A percentile compares a stretch with the other conserved stretches of the same genome.
These are phyloP conservation scores for Myxozyma kluyveri DNA, from an alignment of 805 yeast genomes.

Conservation along the genomic window DNA sequence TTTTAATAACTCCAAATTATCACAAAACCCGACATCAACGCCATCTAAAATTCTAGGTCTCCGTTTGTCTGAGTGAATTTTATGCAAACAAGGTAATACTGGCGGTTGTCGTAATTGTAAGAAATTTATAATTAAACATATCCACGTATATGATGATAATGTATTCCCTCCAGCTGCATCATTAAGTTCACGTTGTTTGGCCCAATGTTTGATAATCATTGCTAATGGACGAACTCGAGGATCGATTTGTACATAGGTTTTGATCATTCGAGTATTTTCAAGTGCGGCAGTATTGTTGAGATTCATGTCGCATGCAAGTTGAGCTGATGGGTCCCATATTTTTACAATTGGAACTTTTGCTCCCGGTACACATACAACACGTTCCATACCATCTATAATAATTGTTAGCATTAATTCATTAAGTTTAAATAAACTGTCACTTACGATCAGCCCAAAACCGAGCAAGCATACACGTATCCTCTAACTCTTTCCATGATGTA, in stretches of 20 bases:
- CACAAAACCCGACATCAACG: constrained; percentile 30
- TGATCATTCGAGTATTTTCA: constrained; percentile 31
- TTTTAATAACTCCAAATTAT: constrained; percentile 18
- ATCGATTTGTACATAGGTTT: constrained; percentile 32
- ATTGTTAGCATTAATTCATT: background rate
- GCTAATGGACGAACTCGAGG: constrained; percentile 33
- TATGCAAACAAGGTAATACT: constrained; percentile 30
- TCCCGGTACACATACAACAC: constrained; percentile 31
- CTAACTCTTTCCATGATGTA: constrained; percentile 22
- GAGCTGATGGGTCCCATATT: constrained; percentile 32
- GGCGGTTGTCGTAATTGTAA: constrained; percentile 31
- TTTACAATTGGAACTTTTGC: constrained; percentile 35
- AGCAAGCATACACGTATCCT: constrained; percentile 29
- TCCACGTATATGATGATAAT: constrained; percentile 33
- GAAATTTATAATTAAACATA: constrained; percentile 33
- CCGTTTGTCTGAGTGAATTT: constrained; percentile 16
- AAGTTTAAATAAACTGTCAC: constrained; percentile 1
- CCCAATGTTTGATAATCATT: constrained; percentile 33
- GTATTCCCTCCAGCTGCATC: constrained; percentile 36
- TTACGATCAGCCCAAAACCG: constrained; percentile 25
- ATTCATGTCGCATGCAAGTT: constrained; percentile 33
- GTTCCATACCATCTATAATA: constrained; percentile 25
- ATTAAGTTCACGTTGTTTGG: constrained; percentile 31
- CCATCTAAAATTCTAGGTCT: constrained; percentile 17
- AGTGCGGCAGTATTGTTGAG: constrained; percentile 33